phyloP scores from a whole-genome alignment of 2,329 filamentous ascomycete species.

The Microsporum ferrugineum region DNA sequence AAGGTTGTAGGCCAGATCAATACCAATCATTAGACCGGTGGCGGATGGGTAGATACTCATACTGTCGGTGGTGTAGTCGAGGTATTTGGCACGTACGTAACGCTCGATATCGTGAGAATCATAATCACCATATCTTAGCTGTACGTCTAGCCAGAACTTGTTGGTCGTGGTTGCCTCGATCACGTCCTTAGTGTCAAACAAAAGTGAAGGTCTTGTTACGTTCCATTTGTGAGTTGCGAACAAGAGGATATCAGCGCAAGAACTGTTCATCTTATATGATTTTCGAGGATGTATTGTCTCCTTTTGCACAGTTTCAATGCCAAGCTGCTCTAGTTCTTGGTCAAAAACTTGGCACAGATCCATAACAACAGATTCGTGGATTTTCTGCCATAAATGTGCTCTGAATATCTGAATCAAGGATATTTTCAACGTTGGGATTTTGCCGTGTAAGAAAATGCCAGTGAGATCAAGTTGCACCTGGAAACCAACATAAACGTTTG shows the following conservation, averaged over 20 bases:
- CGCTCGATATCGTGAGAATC: conserved; percentile 98
- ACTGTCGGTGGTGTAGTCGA: conserved; percentile 97
- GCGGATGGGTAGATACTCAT: conserved; percentile 98
- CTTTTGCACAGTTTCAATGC: conserved; percentile 96
- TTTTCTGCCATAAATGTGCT: conserved; percentile 99
- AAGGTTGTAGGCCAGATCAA: conserved; percentile 94
- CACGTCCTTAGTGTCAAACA: conserved; percentile 92
- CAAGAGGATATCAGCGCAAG: conserved; percentile 89
- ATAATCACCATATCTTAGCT: conserved; percentile 93
- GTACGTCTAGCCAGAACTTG: conserved; percentile 98
- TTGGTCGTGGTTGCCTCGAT: conserved; percentile 91
- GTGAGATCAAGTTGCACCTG: conserved; percentile 96
- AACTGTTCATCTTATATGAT: conserved; percentile 99
- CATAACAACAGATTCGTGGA: conserved; percentile 98
- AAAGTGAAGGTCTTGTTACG: conserved; percentile 78
- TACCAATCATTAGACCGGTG: conserved; percentile 93
- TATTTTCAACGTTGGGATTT: conserved; percentile 96
- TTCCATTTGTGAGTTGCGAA: conserved; percentile 99
- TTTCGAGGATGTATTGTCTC: conserved; percentile 98
- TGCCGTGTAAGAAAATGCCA: conserved; percentile 97
- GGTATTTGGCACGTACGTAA: conserved; percentile 93
- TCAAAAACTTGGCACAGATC: conserved; percentile 98
- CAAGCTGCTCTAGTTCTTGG: conserved; percentile 87
- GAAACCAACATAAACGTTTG: conserved; percentile 98
- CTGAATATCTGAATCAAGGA: conserved; percentile 98